phyloP scores from a whole-genome alignment of 139 green algal genomes.

The Pycnococcus provasolii region DNA sequence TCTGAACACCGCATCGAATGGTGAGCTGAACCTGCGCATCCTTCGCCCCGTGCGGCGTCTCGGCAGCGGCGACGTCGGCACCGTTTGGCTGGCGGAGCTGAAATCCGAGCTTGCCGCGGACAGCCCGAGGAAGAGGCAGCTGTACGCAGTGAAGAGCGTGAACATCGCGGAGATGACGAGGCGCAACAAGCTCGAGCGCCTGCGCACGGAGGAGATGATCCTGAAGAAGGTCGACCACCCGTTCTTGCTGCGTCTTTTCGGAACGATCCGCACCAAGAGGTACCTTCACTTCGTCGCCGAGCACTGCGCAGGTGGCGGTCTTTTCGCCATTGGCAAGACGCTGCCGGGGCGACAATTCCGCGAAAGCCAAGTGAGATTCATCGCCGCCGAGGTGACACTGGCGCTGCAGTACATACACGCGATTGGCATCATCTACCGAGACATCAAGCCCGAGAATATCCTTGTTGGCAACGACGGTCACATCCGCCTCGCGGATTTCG shows the following conservation, averaged over 20 bases:
- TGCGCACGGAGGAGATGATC: slow-evolving; percentile 81
- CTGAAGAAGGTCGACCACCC: slow-evolving; percentile 82
- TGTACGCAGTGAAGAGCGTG: not conserved
- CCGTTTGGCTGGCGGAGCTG: slow-evolving; percentile 88
- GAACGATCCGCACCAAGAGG: slow-evolving; percentile 77
- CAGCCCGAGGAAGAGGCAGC: slow-evolving; percentile 4
- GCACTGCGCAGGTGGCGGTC: slow-evolving; percentile 63
- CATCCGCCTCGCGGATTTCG: slow-evolving; percentile 94
- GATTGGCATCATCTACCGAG: slow-evolving; percentile 86
- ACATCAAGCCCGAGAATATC: slow-evolving; percentile 99
- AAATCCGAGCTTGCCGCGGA: not conserved
- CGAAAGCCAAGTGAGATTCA: slow-evolving; percentile 65
- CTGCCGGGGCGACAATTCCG: slow-evolving; percentile 42
- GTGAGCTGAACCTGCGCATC: too few species aligned
- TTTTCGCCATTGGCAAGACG: slow-evolving; percentile 55
- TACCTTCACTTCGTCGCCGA: slow-evolving; percentile 77
- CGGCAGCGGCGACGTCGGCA: slow-evolving; percentile 66
- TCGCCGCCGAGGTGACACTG: slow-evolving; percentile 83
- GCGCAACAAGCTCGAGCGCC: slow-evolving; percentile 89
- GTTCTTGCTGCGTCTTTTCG: slow-evolving; percentile 89
- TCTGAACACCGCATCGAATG: too few species aligned
- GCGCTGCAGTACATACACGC: slow-evolving; percentile 97
- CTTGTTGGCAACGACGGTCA: slow-evolving; percentile 72
- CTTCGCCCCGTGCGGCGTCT: too few species aligned
- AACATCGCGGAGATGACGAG: slow-evolving; percentile 38